Evolutionary conservation across 1,284 basidiomycete genomes (phyloP).

Genomic region (Cutaneotrichosporon spelunceum): DNA sequence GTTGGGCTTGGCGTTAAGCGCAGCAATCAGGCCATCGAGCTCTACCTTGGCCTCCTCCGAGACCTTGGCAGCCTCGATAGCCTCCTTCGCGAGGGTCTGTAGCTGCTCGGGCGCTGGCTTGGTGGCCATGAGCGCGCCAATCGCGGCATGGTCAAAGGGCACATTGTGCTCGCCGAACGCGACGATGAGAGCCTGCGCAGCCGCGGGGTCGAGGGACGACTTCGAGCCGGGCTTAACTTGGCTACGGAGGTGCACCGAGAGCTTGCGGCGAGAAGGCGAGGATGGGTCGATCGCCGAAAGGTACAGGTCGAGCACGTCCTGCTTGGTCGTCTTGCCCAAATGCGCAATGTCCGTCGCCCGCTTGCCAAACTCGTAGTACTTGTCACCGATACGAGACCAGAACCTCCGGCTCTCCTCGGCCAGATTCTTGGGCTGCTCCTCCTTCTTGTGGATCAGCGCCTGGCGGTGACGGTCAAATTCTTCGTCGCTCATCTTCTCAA

Average conservation of each 20-base stretch:
- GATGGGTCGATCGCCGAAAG: conserved; percentile 66
- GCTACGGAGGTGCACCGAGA: conserved; percentile 76
- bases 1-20: conserved; percentile 56
- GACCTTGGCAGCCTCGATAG: conserved; percentile 27
- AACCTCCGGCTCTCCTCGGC: conserved; percentile 64
- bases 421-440: conserved; percentile 70
- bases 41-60: conserved; percentile 55
- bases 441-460: conserved; percentile 64
- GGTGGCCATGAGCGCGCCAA: conserved; percentile 54
- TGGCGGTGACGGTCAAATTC: conserved; percentile 66
- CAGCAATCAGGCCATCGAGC: conserved; percentile 58
- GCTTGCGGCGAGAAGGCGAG: conserved; percentile 66
- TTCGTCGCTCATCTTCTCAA: conserved; percentile 60
- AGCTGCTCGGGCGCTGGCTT: conserved; percentile 58
- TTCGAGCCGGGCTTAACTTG: conserved; percentile 47
- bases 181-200: conserved; percentile 63
- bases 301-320: conserved; percentile 76
- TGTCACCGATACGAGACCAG: conserved; percentile 68
- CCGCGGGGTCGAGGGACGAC: conserved; percentile 62
- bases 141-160: conserved; percentile 56
- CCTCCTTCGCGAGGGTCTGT: conserved; percentile 55
- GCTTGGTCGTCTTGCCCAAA: conserved; percentile 65
- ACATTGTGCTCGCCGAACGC: conserved; percentile 59
- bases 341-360: conserved; percentile 65
- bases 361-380: conserved; percentile 72